These are phyloP conservation scores for Cephaloascus fragrans DNA, from an alignment of 805 yeast genomes.

Conservation along the genomic window DNA sequence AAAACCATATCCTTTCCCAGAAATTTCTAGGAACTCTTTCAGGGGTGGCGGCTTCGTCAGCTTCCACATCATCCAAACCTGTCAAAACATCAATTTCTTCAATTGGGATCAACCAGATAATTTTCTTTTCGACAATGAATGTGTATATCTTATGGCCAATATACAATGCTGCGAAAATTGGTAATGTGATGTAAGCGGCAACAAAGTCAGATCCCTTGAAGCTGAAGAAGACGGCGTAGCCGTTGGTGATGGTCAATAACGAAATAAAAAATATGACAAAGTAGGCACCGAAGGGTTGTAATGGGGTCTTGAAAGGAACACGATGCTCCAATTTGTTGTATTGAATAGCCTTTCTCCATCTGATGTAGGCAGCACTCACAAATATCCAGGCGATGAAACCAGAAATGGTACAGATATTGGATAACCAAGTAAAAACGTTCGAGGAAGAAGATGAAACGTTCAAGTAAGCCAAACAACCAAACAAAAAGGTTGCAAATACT, in stretches of 20 bases:
- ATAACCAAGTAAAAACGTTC: slow-evolving; percentile 52
- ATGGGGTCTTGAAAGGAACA: slow-evolving; percentile 44
- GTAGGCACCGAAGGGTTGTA: slow-evolving; percentile 52
- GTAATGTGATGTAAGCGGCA: slow-evolving; percentile 66
- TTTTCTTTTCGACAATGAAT: slow-evolving; percentile 18
- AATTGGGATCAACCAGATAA: slow-evolving; percentile 34
- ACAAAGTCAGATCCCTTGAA: slow-evolving; percentile 50
- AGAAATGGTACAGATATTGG: slow-evolving; percentile 55
- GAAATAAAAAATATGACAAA: slow-evolving; percentile 39
- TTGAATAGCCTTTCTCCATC: slow-evolving; percentile 56
- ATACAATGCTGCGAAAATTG: slow-evolving; percentile 42
- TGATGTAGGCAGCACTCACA: slow-evolving; percentile 40
- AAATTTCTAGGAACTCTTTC: slow-evolving; percentile 28
- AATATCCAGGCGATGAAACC: slow-evolving; percentile 60
- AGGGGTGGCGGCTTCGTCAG: slow-evolving; percentile 30
- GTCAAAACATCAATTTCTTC: slow-evolving; percentile 52
- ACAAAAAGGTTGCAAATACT: slow-evolving; percentile 19
- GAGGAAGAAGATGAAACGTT: slow-evolving; percentile 45
- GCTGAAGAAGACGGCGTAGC: slow-evolving; percentile 56
- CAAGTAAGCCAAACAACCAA: slow-evolving; percentile 41
- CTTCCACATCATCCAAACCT: slow-evolving; percentile 54
- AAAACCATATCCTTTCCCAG: slow-evolving; percentile 35
- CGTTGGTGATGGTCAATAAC: slow-evolving; percentile 58
- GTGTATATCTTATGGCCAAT: slow-evolving; percentile 46
- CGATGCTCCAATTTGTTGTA: slow-evolving; percentile 45